Conservation (phyloP, 768 basidiomycete genomes). For the Gyrodon lividus region DNA sequence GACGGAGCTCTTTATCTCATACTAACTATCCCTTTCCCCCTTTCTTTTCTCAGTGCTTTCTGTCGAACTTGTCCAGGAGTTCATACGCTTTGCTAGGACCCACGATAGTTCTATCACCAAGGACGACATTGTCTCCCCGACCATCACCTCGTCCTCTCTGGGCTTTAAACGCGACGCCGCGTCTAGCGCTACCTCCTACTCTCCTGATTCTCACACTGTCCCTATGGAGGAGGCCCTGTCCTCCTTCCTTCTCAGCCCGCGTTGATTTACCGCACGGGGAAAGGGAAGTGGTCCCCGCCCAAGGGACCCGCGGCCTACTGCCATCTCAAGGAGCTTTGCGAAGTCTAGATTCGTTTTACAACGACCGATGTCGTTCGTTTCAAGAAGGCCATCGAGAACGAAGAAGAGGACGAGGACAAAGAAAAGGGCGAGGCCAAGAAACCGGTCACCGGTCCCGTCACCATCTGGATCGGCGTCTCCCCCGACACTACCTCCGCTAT, state of each 20-base stretch:
- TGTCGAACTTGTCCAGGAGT: background rate
- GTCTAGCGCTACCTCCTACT: constrained; percentile 17
- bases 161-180: background rate
- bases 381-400: constrained; percentile 15
- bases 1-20: no score
- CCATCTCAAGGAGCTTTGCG: constrained; percentile 28
- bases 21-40: constrained; percentile 1
- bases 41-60: constrained; percentile 2
- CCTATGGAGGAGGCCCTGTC: constrained; percentile 18
- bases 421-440: constrained; percentile 1
- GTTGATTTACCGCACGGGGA: constrained; percentile 29
- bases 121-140: background rate
- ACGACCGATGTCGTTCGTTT: constrained; percentile 37
- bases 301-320: constrained; percentile 14
- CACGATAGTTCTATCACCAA: background rate
- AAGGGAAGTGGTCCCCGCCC: constrained; percentile 17
- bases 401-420: constrained; percentile 9
- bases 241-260: constrained; percentile 27
- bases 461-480: constrained; percentile 41
- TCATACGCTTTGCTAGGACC: background rate
- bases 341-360: constrained; percentile 34
- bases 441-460: constrained; percentile 27
- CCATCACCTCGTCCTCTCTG: background rate
- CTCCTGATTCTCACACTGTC: constrained; percentile 16
- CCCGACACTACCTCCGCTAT: constrained; percentile 32